These are phyloP conservation scores for Jatropha curcas DNA, from an alignment of 345 rosid genomes.

Conservation along the genomic window DNA sequence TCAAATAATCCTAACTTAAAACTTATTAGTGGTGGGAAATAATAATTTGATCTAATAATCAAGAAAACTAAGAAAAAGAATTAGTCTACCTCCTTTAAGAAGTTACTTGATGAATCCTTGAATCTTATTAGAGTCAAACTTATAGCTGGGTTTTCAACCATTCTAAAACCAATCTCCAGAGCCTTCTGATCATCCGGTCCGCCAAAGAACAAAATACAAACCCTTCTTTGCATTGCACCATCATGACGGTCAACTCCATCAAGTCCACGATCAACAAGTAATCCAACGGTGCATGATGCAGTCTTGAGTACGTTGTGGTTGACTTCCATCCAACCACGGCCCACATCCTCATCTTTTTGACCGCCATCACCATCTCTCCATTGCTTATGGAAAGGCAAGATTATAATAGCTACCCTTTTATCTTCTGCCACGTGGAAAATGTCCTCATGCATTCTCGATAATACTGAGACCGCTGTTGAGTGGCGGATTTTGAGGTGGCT, in stretches of 20 bases:
- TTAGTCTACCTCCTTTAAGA: background rate
- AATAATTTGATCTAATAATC: too few species aligned
- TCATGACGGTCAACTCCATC: too few species aligned
- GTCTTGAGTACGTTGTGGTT: constrained; percentile 32
- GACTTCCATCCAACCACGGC: constrained; percentile 33
- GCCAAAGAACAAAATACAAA: constrained; percentile 32
- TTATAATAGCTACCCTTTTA: constrained; percentile 37
- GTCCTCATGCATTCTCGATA: constrained; percentile 46
- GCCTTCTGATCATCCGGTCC: constrained; percentile 39
- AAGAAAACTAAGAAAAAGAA: background rate
- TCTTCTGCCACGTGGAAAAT: constrained; percentile 37
- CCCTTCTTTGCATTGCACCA: background rate
- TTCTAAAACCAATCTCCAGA: constrained; percentile 24
- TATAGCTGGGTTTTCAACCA: constrained; percentile 23
- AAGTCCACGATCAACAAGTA: constrained; percentile 43
- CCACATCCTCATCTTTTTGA: too few species aligned
- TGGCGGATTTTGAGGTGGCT: constrained; percentile 22
- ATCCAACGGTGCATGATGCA: constrained; percentile 42
- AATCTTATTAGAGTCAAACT: constrained; percentile 23
- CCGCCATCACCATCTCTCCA: constrained; percentile 21
- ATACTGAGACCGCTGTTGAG: constrained; percentile 31
- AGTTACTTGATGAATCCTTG: background rate
- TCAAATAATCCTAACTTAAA: too few species aligned
- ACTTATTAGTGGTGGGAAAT: too few species aligned
- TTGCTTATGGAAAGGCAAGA: constrained; percentile 38